Conservation (phyloP, 352 stramenopile species). For the Phytophthora sp. region DNA sequence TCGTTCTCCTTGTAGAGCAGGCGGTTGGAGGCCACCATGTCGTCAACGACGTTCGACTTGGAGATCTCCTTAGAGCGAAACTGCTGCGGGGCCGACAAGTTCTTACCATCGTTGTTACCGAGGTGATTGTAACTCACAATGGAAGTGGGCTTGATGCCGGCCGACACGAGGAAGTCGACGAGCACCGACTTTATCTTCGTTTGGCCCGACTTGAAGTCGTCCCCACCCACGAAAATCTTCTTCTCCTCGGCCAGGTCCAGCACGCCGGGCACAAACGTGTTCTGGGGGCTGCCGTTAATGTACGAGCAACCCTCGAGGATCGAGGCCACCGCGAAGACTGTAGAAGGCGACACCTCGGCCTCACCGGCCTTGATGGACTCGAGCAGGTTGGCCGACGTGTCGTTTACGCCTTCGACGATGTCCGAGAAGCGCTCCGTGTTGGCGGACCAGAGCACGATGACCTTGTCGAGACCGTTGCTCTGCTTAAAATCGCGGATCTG, state of each 20-base stretch:
- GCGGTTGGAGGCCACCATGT: conserved; percentile 98
- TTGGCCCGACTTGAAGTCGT: conserved; percentile 99
- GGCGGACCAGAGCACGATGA: conserved; percentile 99
- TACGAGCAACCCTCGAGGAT: conserved; percentile 99
- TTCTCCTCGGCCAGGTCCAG: conserved; percentile 95
- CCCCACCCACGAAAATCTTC: conserved; percentile 97
- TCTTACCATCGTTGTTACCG: conserved; percentile 99
- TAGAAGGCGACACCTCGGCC: conserved; percentile 96
- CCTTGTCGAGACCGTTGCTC: conserved; percentile 95
- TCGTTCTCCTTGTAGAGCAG: conserved; percentile 98
- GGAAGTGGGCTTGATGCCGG: conserved; percentile 98
- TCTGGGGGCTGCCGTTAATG: conserved; percentile 99
- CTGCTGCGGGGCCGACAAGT: conserved; percentile 97
- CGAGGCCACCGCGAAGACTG: conserved; percentile 97
- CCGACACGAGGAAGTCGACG: conserved; percentile 99
- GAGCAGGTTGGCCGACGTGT: conserved; percentile 97
- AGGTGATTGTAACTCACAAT: conserved; percentile 99
- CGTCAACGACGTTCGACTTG: conserved; percentile 99
- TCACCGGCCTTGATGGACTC: conserved; percentile 95
- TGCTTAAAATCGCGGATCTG: conserved; percentile 98
- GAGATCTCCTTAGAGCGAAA: conserved; percentile 99
- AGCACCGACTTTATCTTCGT: conserved; percentile 99
- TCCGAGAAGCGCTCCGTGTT: conserved; percentile 99
- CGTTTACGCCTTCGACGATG: conserved; percentile 98
- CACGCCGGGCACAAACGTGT: conserved; percentile 99